Base-by-base conservation (phyloP, 2,329 filamentous ascomycete genomes). In the Hymenotorrendiella dingleyae region DNA sequence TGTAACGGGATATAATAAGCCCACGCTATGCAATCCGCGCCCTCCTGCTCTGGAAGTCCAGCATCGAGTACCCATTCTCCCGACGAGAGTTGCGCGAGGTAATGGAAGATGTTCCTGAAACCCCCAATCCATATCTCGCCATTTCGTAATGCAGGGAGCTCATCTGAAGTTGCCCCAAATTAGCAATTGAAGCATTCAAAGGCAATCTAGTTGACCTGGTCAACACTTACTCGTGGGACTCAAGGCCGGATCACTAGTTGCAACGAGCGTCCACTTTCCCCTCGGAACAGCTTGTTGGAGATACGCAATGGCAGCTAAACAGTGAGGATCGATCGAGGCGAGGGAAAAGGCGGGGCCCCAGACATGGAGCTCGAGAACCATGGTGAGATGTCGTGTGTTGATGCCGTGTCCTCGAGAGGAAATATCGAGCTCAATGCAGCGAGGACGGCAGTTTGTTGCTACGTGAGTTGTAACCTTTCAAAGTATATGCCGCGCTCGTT, bases 271-370 rank as follows among this genome's bases (percentile, higher is more conserved):
- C 84, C 85, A 94, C 54, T 76, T 66, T 36, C 70, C 65, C 43
- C 65, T 62, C 26, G 76, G 73, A 19, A 86, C 68, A 45, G 73
- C 74, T 55, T 78, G 70, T 47, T 78, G 75, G 44, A 94, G 72
- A 62, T 90, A 90, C 40, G 86, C 80, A 53, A 95, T 80, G 32
- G 84, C 74, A 21, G 90, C 90, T 47, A 94, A 78, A 61, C 90
- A 97, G 69, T 94, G 86, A 34, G 91, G 73, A 59, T 97, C 90
- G 57, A 97, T 84, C 32, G 93, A 97, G 11, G 91, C 83, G 33
- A 96, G 77, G 29, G 81, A 82, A 63, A 95, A 94, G 29, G 86
- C 90, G 42, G 88, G 82, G 37, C 90, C 90, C 84, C 90, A 94
- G 59, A 95, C 76, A 66, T 95, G 85, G 47, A 98, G 77, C 67